phyloP scores from a whole-genome alignment of 2,329 filamentous ascomycete genomes.

The Chaetomiaceae sp. region DNA sequence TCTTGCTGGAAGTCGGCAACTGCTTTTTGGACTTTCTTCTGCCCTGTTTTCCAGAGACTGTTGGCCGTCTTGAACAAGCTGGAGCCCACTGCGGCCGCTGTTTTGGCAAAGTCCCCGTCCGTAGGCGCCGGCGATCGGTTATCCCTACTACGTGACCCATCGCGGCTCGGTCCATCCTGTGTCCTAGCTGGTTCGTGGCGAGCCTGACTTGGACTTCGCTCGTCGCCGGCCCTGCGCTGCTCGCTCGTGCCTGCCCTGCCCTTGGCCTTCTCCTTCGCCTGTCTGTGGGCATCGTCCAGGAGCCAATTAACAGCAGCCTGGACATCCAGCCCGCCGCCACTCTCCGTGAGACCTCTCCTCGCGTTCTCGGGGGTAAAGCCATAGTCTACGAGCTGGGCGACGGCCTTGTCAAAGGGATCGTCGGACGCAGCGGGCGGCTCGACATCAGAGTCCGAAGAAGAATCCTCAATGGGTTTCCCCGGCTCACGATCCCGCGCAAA shows the following conservation, averaged over 20 bases:
- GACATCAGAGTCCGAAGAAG: slow-evolving; percentile 41
- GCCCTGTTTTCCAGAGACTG: slow-evolving; percentile 88
- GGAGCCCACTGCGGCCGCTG: slow-evolving; percentile 74
- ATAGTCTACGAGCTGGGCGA: slow-evolving; percentile 90
- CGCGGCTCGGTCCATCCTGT: slow-evolving; percentile 41
- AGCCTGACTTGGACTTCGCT: slow-evolving; percentile 25
- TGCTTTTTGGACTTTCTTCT: slow-evolving; percentile 88
- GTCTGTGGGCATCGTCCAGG: slow-evolving; percentile 81
- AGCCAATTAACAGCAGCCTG: slow-evolving; percentile 86
- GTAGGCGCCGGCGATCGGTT: slow-evolving; percentile 46
- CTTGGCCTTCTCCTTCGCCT: slow-evolving; percentile 67
- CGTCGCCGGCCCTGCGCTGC: slow-evolving; percentile 9
- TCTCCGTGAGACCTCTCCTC: slow-evolving; percentile 71
- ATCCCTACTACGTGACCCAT: slow-evolving; percentile 44
- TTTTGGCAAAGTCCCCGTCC: slow-evolving; percentile 64
- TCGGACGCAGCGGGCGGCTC: slow-evolving; percentile 37
- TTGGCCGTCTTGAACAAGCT: slow-evolving; percentile 91
- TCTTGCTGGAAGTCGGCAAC: slow-evolving; percentile 75
- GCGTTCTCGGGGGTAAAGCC: slow-evolving; percentile 84
- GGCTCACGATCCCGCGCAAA: slow-evolving; percentile 39
- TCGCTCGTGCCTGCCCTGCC: slow-evolving; percentile 33
- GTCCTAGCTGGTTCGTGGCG: slow-evolving; percentile 55
- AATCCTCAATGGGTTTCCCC: slow-evolving; percentile 50
- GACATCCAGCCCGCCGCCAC: slow-evolving; percentile 70
- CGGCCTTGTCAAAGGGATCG: slow-evolving; percentile 68